Base-by-base conservation (phyloP, 805 yeast genomes). In the Kluyveromyces aestuarii region DNA sequence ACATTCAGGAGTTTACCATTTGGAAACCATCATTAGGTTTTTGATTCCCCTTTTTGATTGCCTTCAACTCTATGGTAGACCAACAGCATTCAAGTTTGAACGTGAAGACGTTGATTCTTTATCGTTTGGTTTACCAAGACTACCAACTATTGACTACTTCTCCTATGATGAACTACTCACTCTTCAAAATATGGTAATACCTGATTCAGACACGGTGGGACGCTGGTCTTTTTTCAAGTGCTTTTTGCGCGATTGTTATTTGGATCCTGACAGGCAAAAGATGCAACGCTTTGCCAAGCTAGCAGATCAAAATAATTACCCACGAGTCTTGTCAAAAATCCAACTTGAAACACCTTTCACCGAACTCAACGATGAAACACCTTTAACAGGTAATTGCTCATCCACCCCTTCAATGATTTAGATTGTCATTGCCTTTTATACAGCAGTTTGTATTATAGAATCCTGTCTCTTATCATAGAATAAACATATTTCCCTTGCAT, bases 21-120 rank as follows among this genome's bases (percentile, higher is more conserved):
- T 79, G 39, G 91, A 85, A 60, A 80, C 84, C 25, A 75, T 84
- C 81, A 74, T 84, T 44, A 69, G 89, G 52, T 71, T 78, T 55
- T 70, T 81, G 48, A 72, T 85, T 40, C 90, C 87, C 44, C 70
- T 83, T 46, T 74, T 81, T 65, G 87, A 84, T 60, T 70, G 81
- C 6, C 79, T 81, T 62, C 75, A 74, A 56, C 64, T 83, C 45
- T 85, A 84, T 60, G 93, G 93, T n/a, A 72, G 91, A 51, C 91
- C 93, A 4, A 66, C 68, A 27, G 79, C 71, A 50, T 76, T 84
- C 58, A 69, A 69, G 45, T 74, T 82, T 30, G 73, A 75, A 48
- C 79, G 80, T 61, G 59, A 60, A 2, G 77, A 81, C 54, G 64
- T 67, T 11, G 62, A 71, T 2, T 80, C 87, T 0, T 61, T 84